A percentile compares a stretch with the other conserved stretches of the same genome.
Evolutionary conservation across 208 protist genomes (phyloP).

Genomic region (Herpetomonas tarakana): DNA sequence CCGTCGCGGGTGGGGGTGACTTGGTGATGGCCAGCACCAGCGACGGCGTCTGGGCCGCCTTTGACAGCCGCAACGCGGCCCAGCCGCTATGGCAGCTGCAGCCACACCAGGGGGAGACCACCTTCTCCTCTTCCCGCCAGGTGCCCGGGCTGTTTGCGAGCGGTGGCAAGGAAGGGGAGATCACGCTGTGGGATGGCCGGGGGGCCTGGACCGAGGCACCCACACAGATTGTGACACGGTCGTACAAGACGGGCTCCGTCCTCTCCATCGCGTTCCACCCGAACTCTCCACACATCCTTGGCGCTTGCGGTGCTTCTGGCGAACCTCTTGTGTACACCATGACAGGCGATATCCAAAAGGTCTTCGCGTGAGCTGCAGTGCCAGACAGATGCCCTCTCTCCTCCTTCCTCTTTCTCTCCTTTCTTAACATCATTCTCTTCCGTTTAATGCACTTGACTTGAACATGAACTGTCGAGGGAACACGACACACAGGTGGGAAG

Average conservation of each 20-base stretch:
- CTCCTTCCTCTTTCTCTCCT: no score
- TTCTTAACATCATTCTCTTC: no score
- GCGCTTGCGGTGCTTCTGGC: slow-evolving; percentile 68
- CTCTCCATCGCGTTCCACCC: slow-evolving; percentile 82
- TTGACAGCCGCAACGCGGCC: slow-evolving; percentile 67
- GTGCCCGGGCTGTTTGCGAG: slow-evolving; percentile 81
- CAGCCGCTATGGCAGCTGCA: slow-evolving; percentile 51
- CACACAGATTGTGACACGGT: slow-evolving; percentile 47
- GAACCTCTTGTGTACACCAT: slow-evolving; percentile 92
- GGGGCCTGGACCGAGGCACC: slow-evolving; percentile 21
- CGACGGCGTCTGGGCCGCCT: slow-evolving; percentile 51
- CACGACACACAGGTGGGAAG: no score
- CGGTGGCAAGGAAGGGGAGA: slow-evolving; percentile 82
- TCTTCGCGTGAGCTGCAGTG: slow-evolving; percentile 26
- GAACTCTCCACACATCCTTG: slow-evolving; percentile 87
- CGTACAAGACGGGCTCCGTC: slow-evolving; percentile 81
- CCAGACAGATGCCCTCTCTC: not conserved
- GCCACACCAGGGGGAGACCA: slow-evolving; percentile 70
- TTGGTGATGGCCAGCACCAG: slow-evolving; percentile 71
- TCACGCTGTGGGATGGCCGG: slow-evolving; percentile 87
- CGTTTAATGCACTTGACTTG: no score
- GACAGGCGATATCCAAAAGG: slow-evolving; percentile 58
- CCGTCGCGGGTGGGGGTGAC: slow-evolving; percentile 11
- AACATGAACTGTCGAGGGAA: no score
- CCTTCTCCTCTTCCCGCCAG: slow-evolving; percentile 70